These are phyloP conservation scores for Blastocystis sp. DNA, from an alignment of 352 stramenopile species.

Conservation along the genomic window DNA sequence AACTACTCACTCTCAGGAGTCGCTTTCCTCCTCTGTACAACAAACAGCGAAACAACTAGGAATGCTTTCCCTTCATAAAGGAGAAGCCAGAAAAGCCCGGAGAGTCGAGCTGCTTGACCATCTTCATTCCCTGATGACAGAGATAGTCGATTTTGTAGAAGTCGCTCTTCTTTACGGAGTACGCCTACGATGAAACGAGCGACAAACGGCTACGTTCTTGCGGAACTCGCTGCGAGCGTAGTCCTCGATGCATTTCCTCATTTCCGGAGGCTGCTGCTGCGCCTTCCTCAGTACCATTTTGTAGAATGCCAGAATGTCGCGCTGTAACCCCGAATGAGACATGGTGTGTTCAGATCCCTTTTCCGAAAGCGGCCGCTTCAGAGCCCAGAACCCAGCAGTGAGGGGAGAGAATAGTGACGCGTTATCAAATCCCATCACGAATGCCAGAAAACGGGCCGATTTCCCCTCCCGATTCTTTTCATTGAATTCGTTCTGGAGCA, in stretches of 20 bases:
- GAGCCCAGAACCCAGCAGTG: too few relatives aligned
- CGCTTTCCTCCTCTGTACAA: not conserved
- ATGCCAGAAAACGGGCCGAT: too few relatives aligned
- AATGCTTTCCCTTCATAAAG: slow-evolving; percentile 49
- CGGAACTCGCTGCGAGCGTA: slow-evolving; percentile 55
- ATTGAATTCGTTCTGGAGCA: too few relatives aligned
- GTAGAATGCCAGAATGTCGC: slow-evolving; percentile 59
- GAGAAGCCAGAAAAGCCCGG: slow-evolving; percentile 59
- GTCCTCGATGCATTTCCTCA: slow-evolving; percentile 65
- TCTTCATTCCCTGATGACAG: slow-evolving; percentile 70
- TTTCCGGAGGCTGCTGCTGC: slow-evolving; percentile 57
- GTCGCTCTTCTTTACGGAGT: slow-evolving; percentile 32
- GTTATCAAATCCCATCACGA: too few relatives aligned
- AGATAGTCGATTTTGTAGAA: slow-evolving; percentile 70
- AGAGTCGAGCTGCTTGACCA: slow-evolving; percentile 56
- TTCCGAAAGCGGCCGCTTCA: too few relatives aligned
- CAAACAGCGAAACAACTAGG: slow-evolving; percentile 8
- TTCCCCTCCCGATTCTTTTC: too few relatives aligned
- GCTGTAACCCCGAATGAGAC: slow-evolving; percentile 42
- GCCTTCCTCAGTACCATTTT: slow-evolving; percentile 53
- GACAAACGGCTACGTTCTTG: slow-evolving; percentile 1
- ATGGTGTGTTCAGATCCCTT: not conserved
- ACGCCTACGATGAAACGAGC: not conserved
- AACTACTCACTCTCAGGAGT: not conserved
- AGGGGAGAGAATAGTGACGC: too few relatives aligned